Evolutionary conservation across 176 grass and related monocot species (phyloP).

Genomic region (Luzula sylvatica): DNA sequence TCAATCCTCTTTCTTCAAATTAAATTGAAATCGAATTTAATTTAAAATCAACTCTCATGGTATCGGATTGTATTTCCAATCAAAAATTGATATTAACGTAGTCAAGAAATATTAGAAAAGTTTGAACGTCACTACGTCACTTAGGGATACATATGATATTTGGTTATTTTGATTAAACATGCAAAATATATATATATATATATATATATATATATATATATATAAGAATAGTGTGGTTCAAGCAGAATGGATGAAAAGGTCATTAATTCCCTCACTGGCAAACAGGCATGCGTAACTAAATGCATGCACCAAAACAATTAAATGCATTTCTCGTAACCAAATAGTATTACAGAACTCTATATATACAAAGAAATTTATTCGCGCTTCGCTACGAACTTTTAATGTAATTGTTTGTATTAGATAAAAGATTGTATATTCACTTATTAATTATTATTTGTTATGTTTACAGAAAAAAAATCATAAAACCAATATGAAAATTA

Average conservation of each 20-base stretch:
- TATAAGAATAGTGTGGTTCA: too few relatives aligned
- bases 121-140: background rate
- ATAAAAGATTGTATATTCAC: too few relatives aligned
- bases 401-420: too few relatives aligned
- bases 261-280: background rate
- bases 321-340: conserved; percentile 8
- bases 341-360: conserved; percentile 9
- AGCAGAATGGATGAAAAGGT: conserved; percentile 3
- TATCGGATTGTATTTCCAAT: background rate
- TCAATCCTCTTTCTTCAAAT: background rate
- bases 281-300: background rate
- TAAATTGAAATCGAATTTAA: background rate
- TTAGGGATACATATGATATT: too few relatives aligned
- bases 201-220: too few relatives aligned
- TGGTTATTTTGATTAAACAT: too few relatives aligned
- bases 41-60: background rate
- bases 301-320: conserved; percentile 11
- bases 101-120: background rate
- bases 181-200: too few relatives aligned
- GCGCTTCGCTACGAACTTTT: too few relatives aligned
- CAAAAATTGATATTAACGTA: background rate
- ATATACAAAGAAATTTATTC: background rate
- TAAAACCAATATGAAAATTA: too few relatives aligned
- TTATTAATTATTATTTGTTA: too few relatives aligned
- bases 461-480: too few relatives aligned